These are phyloP conservation scores for Globisporangium radiosum DNA, from an alignment of 352 stramenopile genomes.

Conservation along the genomic window DNA sequence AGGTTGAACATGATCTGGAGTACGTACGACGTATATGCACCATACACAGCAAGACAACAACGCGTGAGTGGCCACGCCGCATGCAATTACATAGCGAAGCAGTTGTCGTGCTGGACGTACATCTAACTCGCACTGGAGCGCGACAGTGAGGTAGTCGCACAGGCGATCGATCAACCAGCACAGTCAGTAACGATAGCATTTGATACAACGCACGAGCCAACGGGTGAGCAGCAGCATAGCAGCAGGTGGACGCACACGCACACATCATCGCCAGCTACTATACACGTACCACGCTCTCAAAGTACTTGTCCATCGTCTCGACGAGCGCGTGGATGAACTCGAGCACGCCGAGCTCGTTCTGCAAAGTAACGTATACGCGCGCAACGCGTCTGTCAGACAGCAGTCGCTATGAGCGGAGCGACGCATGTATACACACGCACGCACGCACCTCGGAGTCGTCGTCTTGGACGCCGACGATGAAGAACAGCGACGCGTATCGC, in stretches of 20 bases:
- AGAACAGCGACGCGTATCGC: constrained; percentile 99
- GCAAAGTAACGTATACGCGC: not conserved
- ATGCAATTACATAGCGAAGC: not conserved
- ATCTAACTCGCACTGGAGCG: constrained; percentile 72
- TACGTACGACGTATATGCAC: not conserved
- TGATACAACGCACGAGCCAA: not conserved
- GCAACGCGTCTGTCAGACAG: no score
- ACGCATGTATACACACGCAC: constrained; percentile 1
- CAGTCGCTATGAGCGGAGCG: not conserved
- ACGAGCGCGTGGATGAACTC: constrained; percentile 99
- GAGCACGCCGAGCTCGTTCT: constrained; percentile 99
- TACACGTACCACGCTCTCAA: constrained; percentile 93
- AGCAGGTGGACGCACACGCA: not conserved
- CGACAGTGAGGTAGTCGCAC: not conserved
- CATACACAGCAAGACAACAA: not conserved
- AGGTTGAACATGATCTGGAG: constrained; percentile 90
- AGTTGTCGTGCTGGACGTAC: constrained; percentile 28
- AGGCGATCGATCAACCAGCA: not conserved
- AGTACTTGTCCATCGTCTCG: constrained; percentile 99
- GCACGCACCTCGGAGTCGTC: constrained; percentile 84
- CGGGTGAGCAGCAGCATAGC: not conserved
- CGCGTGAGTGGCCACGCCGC: not conserved
- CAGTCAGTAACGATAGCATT: not conserved
- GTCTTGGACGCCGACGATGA: constrained; percentile 98
- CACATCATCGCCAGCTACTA: not conserved